Conservation (phyloP, 129 eudicot species). For the Centaurea solstitialis region DNA sequence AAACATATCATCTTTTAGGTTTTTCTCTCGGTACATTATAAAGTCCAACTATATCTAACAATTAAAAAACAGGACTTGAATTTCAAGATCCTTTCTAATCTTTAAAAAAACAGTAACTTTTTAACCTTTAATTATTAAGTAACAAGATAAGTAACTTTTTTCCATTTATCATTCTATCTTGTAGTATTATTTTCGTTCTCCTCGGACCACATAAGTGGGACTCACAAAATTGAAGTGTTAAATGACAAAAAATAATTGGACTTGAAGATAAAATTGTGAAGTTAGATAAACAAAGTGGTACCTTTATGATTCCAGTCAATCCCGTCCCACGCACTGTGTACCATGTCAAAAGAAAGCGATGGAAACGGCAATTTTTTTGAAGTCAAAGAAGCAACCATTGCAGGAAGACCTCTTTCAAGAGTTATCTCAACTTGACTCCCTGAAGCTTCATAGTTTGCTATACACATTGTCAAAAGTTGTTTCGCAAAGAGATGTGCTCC, state of each 20-base stretch:
- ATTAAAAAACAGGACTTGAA: background rate
- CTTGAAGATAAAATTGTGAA: background rate
- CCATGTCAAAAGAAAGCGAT: conserved; percentile 92
- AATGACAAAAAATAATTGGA: background rate
- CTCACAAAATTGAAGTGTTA: conserved; percentile 4
- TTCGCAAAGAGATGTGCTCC: conserved; percentile 87
- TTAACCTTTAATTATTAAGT: background rate
- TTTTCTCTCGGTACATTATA: background rate
- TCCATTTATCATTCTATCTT: conserved; percentile 5
- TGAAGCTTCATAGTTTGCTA: conserved; percentile 94
- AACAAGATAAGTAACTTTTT: background rate
- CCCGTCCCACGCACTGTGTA: conserved; percentile 88
- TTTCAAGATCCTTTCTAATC: background rate
- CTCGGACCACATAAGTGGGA: conserved; percentile 12
- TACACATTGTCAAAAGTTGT: conserved; percentile 81
- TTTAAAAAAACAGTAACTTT: too few species aligned
- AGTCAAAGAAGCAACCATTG: conserved; percentile 86
- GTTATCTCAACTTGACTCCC: conserved; percentile 99
- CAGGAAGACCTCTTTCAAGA: conserved; percentile 98
- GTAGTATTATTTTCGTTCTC: conserved; percentile 1
- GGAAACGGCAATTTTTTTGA: conserved; percentile 87
- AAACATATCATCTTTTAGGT: background rate
- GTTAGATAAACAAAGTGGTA: conserved; percentile 20
- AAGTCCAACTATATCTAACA: background rate
- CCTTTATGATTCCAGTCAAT: conserved; percentile 93